Evolutionary conservation across 768 basidiomycete species (phyloP).

Genomic region (Leccinum fibrillosum): DNA sequence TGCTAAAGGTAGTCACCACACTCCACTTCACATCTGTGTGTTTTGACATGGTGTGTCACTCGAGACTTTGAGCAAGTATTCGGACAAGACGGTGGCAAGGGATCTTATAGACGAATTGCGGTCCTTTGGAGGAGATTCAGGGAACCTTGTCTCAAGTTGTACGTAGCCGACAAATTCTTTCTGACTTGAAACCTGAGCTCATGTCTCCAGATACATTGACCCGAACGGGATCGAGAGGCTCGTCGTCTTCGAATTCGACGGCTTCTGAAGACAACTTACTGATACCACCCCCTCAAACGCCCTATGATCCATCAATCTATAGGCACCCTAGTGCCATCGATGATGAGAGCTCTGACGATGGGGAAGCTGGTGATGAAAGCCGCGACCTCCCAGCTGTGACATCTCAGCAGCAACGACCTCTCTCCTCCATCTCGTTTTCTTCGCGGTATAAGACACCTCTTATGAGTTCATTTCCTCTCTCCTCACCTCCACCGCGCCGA

Average conservation of each 20-base stretch:
- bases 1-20: constrained; percentile 61
- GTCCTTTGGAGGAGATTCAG: constrained; percentile 67
- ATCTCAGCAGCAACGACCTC: constrained; percentile 48
- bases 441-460: constrained; percentile 80
- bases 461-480: constrained; percentile 56
- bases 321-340: constrained; percentile 21
- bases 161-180: constrained; percentile 12
- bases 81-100: constrained; percentile 75
- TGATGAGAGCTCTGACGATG: constrained; percentile 43
- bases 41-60: not conserved
- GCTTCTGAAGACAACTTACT: constrained; percentile 40
- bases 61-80: constrained; percentile 78
- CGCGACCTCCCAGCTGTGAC: constrained; percentile 39
- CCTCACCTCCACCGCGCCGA: constrained; percentile 47
- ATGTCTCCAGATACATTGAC: constrained; percentile 31
- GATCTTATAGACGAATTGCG: constrained; percentile 76
- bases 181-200: not conserved
- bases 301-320: constrained; percentile 9
- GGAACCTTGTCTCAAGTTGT: constrained; percentile 68
- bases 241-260: constrained; percentile 65
- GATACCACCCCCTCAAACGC: constrained; percentile 16
- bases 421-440: constrained; percentile 63
- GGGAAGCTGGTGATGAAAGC: constrained; percentile 47
- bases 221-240: constrained; percentile 46
- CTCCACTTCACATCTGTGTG: not conserved